Evolutionary conservation across 495 filamentous ascomycete species (phyloP).

Genomic region (Tuber borchii): DNA sequence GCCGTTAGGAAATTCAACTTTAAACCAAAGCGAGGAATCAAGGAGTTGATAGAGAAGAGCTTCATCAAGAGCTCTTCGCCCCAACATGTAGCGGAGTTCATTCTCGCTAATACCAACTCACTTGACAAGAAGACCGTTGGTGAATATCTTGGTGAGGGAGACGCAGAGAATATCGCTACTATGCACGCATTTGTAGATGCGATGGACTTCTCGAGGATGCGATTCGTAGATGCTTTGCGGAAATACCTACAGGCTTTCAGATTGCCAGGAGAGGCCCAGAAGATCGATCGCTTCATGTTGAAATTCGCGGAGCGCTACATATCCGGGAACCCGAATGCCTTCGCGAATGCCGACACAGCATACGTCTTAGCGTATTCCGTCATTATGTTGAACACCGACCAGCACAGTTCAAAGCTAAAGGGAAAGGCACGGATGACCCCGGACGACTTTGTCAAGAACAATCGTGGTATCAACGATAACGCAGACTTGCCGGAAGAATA

Average conservation of each 20-base stretch:
- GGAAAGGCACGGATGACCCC: constrained; percentile 73
- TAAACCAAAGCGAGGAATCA: constrained; percentile 93
- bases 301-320: constrained; percentile 97
- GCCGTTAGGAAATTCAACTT: constrained; percentile 92
- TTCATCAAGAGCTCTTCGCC: constrained; percentile 74
- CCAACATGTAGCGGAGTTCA: constrained; percentile 76
- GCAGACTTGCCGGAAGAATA: constrained; percentile 92
- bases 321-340: constrained; percentile 90
- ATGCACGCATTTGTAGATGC: constrained; percentile 97
- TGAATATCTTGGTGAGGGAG: constrained; percentile 91
- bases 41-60: constrained; percentile 68
- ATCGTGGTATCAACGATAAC: constrained; percentile 95
- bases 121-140: constrained; percentile 88
- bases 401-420: constrained; percentile 82
- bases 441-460: constrained; percentile 98
- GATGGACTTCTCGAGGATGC: constrained; percentile 90
- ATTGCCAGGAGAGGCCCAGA: constrained; percentile 91
- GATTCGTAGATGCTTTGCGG: constrained; percentile 87
- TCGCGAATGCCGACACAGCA: constrained; percentile 95
- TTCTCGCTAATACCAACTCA: constrained; percentile 63
- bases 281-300: constrained; percentile 99
- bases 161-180: constrained; percentile 82
- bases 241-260: constrained; percentile 93
- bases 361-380: constrained; percentile 95
- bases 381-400: constrained; percentile 93